Conservation (phyloP, 2,329 filamentous ascomycete species). For the Aureobasidium sp. region DNA sequence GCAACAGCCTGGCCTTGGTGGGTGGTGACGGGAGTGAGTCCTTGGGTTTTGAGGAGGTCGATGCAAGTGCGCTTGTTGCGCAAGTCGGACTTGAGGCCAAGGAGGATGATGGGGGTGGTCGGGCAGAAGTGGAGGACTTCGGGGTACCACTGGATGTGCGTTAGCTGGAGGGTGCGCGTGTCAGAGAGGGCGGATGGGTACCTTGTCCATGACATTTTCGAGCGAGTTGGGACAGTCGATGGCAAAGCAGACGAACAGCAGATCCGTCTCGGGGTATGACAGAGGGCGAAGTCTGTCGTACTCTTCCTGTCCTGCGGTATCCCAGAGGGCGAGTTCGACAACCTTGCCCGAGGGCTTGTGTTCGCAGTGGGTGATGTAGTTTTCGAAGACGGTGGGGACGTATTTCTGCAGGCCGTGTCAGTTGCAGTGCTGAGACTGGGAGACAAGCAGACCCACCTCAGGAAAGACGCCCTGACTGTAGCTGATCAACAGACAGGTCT, state of each 20-base stretch:
- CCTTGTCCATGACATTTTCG: slow-evolving; percentile 98
- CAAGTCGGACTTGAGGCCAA: slow-evolving; percentile 94
- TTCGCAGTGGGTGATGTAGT: slow-evolving; percentile 96
- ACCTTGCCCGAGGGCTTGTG: slow-evolving; percentile 85
- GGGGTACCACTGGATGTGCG: slow-evolving; percentile 77
- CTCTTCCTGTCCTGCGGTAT: slow-evolving; percentile 97
- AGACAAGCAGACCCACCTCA: slow-evolving; percentile 56
- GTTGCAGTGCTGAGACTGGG: background rate
- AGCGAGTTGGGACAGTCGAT: slow-evolving; percentile 98
- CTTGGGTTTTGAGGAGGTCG: slow-evolving; percentile 96
- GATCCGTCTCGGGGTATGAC: slow-evolving; percentile 95
- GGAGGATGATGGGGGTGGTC: slow-evolving; percentile 89
- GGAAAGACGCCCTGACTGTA: slow-evolving; percentile 99
- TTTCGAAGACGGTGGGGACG: slow-evolving; percentile 97
- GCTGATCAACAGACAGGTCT: slow-evolving; percentile 96
- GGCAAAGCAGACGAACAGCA: slow-evolving; percentile 97
- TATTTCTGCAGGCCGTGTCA: slow-evolving; percentile 68
- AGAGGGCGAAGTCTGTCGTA: slow-evolving; percentile 93
- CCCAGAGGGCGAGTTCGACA: slow-evolving; percentile 94
- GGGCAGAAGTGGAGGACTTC: slow-evolving; percentile 99
- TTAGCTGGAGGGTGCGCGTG: background rate
- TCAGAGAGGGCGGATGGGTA: slow-evolving; percentile 36
- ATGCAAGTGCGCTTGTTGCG: slow-evolving; percentile 94
- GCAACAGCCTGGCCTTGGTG: slow-evolving; percentile 86
- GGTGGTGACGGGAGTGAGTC: slow-evolving; percentile 85